These are phyloP conservation scores for Fusarium virguliforme DNA, from an alignment of 2,329 filamentous ascomycete species.

Conservation along the genomic window DNA sequence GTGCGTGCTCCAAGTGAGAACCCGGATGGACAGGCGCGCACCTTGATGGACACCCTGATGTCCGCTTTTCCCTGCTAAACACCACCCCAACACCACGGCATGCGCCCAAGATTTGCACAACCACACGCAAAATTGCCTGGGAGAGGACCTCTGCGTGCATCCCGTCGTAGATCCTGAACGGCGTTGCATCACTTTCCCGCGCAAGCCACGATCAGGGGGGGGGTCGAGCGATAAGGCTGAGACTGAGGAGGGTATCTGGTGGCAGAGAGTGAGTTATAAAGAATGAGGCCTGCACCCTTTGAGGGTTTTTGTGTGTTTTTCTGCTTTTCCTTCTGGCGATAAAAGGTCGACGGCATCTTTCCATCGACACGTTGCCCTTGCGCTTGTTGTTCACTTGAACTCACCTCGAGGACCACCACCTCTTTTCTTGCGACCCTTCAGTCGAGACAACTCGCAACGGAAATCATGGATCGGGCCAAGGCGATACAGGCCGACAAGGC, in stretches of 20 bases:
- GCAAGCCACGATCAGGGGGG: constrained; percentile 25
- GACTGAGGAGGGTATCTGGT: constrained; percentile 10
- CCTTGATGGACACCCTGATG: constrained; percentile 53
- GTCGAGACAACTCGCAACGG: constrained; percentile 1
- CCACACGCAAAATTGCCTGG: constrained; percentile 23
- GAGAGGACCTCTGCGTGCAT: constrained; percentile 11
- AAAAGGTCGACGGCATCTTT: constrained; percentile 1
- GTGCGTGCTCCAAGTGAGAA: constrained; percentile 38
- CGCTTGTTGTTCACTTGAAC: neutral
- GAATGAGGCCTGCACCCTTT: constrained; percentile 29
- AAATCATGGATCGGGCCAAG: constrained; percentile 6
- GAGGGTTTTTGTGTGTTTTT: neutral
- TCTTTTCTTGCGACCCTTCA: neutral
- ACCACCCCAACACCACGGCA: constrained; percentile 24
- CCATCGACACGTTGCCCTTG: neutral
- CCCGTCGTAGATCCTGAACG: constrained; percentile 19
- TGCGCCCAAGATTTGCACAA: constrained; percentile 19
- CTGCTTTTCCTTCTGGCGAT: neutral
- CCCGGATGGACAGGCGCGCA: constrained; percentile 47
- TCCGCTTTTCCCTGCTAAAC: constrained; percentile 26
- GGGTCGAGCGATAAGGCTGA: constrained; percentile 26
- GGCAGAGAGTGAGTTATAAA: constrained; percentile 36
- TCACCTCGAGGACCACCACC: neutral
- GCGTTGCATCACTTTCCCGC: constrained; percentile 29
- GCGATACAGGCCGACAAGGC: neutral